Evolutionary conservation across 1,139 yeast species (phyloP), one percentile per base, ranked within the genome.

Genomic region (Pneumocystis murina): DNA sequence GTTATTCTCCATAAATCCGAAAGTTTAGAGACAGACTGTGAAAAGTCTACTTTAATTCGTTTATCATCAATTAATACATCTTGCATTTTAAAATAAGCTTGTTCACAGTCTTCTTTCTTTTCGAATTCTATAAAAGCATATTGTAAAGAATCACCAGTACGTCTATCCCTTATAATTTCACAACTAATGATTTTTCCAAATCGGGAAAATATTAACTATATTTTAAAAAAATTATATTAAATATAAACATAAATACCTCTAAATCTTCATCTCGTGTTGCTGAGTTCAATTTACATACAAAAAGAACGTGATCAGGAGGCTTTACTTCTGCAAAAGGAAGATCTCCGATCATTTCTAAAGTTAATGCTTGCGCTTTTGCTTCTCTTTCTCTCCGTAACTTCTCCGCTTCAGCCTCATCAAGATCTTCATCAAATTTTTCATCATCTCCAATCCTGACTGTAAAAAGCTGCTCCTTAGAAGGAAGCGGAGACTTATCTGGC

Each of bases 301-400:
- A 85, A 17, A 85, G 70, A 2, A 84, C 82, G 61, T 77, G 78
- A 63, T 85, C 88, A 62, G 83, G 79, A 0, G 90, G 90, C 67
- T 79, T 78, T 36, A 79, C 80, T 28, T 79, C 79, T 3, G 85
- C 84, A 63, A 77, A 76, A 0, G 86, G 84, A n/a, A 84, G 68
- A 68, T 85, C 89, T 0, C 87, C 88, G 60, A 85, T 75, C 67
- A 84, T 74, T 68, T 85, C 88, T 62, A 85, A 74, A 0, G 87
- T 80, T 55, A 84, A 70, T 3, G 87, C 87, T 65, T 81, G 81
- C 0, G 82, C 74, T 33, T 77, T 73, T 0, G 83, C 79, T 58
- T 77, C 79, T 33, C 74, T 71, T 10, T 75, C 76, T 17, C 68
- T 63, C 17, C 69, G 68, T 41, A 70, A 66, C 68, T 71, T 63